Evolutionary conservation across 345 rosid genomes (phyloP), one percentile per base, ranked within the genome.

Genomic region (Ceriops zippeliana): DNA sequence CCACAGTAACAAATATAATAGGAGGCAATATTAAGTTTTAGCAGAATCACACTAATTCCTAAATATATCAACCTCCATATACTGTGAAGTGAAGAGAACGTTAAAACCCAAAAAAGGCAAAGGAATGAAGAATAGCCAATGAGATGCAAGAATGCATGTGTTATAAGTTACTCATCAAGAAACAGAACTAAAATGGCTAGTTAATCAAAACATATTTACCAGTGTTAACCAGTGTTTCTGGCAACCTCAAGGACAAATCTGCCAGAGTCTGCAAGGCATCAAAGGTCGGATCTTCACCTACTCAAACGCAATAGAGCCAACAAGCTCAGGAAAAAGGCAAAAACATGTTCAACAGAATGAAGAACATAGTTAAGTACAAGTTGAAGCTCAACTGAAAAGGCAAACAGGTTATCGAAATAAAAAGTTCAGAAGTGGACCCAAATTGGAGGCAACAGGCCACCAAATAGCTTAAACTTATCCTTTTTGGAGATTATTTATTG

Each of bases 211-310:
- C 67, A 70, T 69, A 66, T 68, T 66, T 76, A 89, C 96, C 89
- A 31, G 86, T 85, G 59, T 89, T 91, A 3, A 82, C 76, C 51
- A 87, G 79, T 76, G 84, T 78, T 67, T 87, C 88, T 64, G 98
- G 88, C 69, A 86, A 95, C 80, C 87, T 72, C 62, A 80, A 58
- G 63, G 91, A 92, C 83, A 96, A 70, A 77, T 90, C 88, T 57
- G 93, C 96, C 79, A 90, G 76, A 34, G 91, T 86, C 73, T 91
- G 87, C 57, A 93, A 81, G 60, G 97, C 98, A 81, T 88, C 86
- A 34, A 91, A 80, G 65, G 86, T 83, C 53, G 81, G 66, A 64
- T 79, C 89, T 75, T 83, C 92, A 83, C 80, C 97, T 88, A 70
- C 77, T 78, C 72, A 63, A 1, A 69, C 31, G 17, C 0, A 42